A percentile compares a stretch with the other conserved stretches of the same genome.
These are phyloP conservation scores for Asterella californica DNA, from an alignment of 225 moss, liverwort and hornwort species.

Conservation along the genomic window DNA sequence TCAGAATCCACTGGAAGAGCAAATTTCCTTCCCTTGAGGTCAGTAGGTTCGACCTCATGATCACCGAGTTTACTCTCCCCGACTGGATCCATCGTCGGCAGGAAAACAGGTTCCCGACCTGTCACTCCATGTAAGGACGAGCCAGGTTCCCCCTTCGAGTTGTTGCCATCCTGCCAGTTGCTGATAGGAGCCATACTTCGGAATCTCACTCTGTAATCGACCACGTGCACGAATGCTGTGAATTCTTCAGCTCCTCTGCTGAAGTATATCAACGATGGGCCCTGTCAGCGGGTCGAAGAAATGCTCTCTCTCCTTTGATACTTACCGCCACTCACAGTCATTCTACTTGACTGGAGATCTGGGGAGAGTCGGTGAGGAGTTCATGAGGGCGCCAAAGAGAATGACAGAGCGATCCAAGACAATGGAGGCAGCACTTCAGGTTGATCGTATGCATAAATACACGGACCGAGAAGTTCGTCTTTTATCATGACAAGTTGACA, in stretches of 20 bases:
- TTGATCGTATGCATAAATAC: background rate
- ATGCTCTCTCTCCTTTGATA: too few species aligned
- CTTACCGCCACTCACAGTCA: background rate
- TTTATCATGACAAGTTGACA: background rate
- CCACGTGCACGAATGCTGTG: background rate
- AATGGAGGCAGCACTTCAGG: background rate
- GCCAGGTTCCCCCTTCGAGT: conserved; percentile 48
- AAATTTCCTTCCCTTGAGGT: conserved; percentile 31
- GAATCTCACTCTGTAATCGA: background rate
- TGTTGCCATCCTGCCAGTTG: conserved; percentile 1
- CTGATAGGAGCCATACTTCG: background rate
- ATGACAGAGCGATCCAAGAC: background rate
- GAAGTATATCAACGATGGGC: too few species aligned
- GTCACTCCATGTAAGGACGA: conserved; percentile 73
- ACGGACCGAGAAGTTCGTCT: background rate
- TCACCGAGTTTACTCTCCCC: background rate
- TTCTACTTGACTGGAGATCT: background rate
- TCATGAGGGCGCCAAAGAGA: background rate
- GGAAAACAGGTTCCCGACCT: conserved; percentile 44
- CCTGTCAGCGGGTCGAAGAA: too few species aligned
- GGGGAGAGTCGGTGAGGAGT: background rate
- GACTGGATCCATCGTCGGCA: conserved; percentile 16
- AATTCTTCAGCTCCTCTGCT: background rate
- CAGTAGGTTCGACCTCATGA: background rate
- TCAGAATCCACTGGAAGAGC: conserved; percentile 65